A percentile compares a stretch with the other conserved stretches of the same genome.
Evolutionary conservation across 495 filamentous ascomycete genomes (phyloP).

Genomic region (Aspergillus steynii): DNA sequence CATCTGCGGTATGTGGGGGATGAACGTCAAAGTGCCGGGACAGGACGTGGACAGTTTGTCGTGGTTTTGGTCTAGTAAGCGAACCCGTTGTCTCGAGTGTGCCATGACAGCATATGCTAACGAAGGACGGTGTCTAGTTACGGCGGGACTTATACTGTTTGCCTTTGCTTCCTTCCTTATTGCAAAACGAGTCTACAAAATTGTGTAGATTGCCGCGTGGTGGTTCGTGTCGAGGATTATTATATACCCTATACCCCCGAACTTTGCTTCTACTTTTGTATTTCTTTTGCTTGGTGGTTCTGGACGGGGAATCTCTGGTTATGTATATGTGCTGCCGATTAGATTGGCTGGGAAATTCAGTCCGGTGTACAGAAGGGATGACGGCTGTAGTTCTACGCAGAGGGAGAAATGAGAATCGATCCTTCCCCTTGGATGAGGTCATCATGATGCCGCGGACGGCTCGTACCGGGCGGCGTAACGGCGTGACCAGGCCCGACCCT

Average conservation of each 20-base stretch:
- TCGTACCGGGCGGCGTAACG: background rate
- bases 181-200: conserved; percentile 76
- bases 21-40: conserved; percentile 96
- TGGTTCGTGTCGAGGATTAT: background rate
- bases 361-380: no score
- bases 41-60: conserved; percentile 66
- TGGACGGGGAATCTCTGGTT: no score
- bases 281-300: no score
- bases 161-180: conserved; percentile 74
- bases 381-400: no score
- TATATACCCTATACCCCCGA: background rate
- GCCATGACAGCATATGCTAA: conserved; percentile 4
- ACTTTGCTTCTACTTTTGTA: no score
- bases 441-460: background rate
- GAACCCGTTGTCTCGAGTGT: background rate
- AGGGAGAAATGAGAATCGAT: no score
- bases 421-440: background rate
- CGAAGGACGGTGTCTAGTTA: conserved; percentile 51
- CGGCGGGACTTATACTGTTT: conserved; percentile 73
- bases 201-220: conserved; percentile 44
- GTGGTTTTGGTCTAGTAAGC: conserved; percentile 66
- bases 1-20: conserved; percentile 97
- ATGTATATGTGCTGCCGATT: background rate
- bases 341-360: background rate
- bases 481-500: background rate